Evolutionary conservation across 208 protist genomes (phyloP).

Genomic region (Crithidia fasciculata): DNA sequence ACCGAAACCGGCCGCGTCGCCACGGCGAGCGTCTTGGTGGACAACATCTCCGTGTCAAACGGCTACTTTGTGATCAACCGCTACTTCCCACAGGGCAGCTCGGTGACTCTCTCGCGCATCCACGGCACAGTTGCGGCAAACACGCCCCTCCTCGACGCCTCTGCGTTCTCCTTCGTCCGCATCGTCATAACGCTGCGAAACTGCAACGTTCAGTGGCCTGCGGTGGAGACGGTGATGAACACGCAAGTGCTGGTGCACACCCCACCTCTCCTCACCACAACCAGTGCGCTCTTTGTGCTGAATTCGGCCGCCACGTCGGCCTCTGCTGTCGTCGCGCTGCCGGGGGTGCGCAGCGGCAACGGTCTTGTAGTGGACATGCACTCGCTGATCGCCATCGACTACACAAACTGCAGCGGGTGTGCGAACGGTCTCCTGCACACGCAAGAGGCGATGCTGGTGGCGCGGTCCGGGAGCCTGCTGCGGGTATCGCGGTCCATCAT

Average conservation of each 20-base stretch:
- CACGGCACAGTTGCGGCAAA: not conserved
- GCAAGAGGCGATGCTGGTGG: not conserved
- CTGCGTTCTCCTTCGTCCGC: not conserved
- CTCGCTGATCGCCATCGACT: conserved; percentile 1
- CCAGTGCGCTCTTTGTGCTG: not conserved
- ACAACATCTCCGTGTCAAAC: conserved; percentile 1
- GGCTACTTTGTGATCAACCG: not conserved
- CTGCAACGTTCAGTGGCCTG: not conserved
- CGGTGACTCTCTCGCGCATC: not conserved
- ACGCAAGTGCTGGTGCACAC: not conserved
- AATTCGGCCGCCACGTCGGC: not conserved
- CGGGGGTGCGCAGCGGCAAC: not conserved
- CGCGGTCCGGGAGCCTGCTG: not conserved
- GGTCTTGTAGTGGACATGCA: not conserved
- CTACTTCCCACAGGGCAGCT: not conserved
- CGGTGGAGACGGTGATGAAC: not conserved
- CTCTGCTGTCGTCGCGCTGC: not conserved
- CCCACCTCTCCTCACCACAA: not conserved
- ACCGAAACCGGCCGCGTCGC: not conserved
- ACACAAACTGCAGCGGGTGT: conserved; percentile 6
- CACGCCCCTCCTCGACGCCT: not conserved
- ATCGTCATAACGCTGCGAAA: not conserved
- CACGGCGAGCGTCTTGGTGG: not conserved
- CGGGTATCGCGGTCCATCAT: not conserved
- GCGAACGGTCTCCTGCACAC: not conserved